These are phyloP conservation scores for Stipa capillata DNA, from an alignment of 176 grass and related monocot genomes.

Conservation along the genomic window DNA sequence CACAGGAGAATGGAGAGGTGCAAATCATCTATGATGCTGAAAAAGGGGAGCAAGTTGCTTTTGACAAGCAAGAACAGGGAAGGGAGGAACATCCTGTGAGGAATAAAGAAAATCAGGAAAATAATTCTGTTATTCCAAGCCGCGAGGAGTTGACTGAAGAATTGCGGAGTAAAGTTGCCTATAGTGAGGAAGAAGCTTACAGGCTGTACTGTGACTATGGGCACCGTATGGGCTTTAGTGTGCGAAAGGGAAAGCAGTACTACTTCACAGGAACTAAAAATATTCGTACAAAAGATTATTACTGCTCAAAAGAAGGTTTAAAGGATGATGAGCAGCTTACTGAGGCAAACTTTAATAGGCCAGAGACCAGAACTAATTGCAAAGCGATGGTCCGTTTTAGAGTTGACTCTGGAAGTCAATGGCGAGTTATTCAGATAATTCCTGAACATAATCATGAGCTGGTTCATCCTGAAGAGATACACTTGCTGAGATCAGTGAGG, in stretches of 20 bases:
- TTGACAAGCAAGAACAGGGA: constrained; percentile 22
- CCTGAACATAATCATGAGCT: constrained; percentile 80
- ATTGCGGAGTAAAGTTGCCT: constrained; percentile 45
- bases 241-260: constrained; percentile 77
- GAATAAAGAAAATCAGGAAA: constrained; percentile 28
- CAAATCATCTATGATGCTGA: constrained; percentile 32
- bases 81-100: constrained; percentile 8
- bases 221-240: constrained; percentile 75
- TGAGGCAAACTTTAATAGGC: constrained; percentile 58
- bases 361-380: constrained; percentile 75
- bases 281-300: constrained; percentile 77
- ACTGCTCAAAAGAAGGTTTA: constrained; percentile 88
- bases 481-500: constrained; percentile 71
- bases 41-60: constrained; percentile 25
- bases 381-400: constrained; percentile 80
- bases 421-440: constrained; percentile 73
- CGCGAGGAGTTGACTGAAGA: constrained; percentile 64
- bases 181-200: constrained; percentile 88
- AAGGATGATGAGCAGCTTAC: constrained; percentile 66
- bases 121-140: constrained; percentile 38
- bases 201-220: constrained; percentile 73
- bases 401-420: constrained; percentile 61
- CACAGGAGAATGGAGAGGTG: constrained; percentile 31
- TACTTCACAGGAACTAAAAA: constrained; percentile 72
- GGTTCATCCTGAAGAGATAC: constrained; percentile 54